Evolutionary conservation across 345 rosid species (phyloP).

Genomic region (Noccaea caerulescens): DNA sequence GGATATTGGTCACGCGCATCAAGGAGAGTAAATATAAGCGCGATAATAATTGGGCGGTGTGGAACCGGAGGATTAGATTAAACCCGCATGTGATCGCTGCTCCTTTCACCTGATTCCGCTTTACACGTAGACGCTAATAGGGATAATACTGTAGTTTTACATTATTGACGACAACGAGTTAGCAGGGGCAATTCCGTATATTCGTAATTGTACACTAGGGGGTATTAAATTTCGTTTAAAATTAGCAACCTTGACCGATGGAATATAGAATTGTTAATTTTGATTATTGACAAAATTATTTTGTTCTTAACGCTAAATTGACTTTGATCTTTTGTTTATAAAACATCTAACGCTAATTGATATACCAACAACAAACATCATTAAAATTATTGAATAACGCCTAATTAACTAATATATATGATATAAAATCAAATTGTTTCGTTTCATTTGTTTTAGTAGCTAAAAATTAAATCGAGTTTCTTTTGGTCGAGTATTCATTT

Average conservation of each 20-base stretch:
- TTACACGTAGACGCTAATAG: conserved; percentile 27
- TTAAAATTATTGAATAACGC: conserved; percentile 9
- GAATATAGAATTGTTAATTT: conserved; percentile 6
- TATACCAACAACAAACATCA: conserved; percentile 27
- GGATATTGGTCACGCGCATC: conserved; percentile 11
- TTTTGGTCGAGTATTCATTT: background rate
- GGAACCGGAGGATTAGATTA: conserved; percentile 11
- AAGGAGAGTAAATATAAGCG: conserved; percentile 17
- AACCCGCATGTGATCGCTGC: conserved; percentile 28
- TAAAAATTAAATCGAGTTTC: background rate
- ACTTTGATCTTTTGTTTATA: background rate
- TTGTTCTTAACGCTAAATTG: background rate
- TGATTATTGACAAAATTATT: background rate
- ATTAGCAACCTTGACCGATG: background rate
- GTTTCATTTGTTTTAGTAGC: conserved; percentile 1
- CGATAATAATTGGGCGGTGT: conserved; percentile 22
- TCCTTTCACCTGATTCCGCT: conserved; percentile 29
- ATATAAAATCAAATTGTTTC: background rate
- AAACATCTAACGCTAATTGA: conserved; percentile 11
- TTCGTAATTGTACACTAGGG: background rate
- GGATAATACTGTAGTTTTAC: background rate
- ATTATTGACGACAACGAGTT: background rate
- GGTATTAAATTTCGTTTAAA: background rate
- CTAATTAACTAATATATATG: too few species aligned
- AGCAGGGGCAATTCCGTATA: conserved; percentile 11